Evolutionary conservation across 2,329 filamentous ascomycete genomes (phyloP).

Genomic region (Chaetomiaceae sp.): DNA sequence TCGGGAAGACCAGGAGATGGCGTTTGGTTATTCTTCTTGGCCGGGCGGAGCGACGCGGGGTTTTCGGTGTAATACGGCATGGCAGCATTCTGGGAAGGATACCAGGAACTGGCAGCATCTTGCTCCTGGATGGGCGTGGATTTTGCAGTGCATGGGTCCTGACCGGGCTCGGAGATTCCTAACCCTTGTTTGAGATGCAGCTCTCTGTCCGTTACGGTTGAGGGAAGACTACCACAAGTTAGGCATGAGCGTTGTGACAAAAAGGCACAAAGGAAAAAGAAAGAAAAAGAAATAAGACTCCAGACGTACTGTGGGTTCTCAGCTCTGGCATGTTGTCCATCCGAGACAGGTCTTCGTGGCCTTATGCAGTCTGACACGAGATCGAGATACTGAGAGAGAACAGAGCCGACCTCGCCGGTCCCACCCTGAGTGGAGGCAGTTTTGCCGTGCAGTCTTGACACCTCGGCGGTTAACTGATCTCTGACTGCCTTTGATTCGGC

Average conservation of each 20-base stretch:
- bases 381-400: constrained; percentile 16
- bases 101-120: too few species aligned
- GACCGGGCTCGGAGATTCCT: too few species aligned
- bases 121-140: too few species aligned
- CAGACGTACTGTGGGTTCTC: too few species aligned
- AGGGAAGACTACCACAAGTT: too few species aligned
- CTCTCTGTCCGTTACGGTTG: too few species aligned
- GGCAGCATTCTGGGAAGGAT: too few species aligned
- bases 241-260: too few species aligned
- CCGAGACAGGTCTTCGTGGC: neutral
- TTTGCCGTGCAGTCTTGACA: constrained; percentile 7
- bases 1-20: neutral
- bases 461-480: constrained; percentile 8
- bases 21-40: neutral
- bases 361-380: constrained; percentile 13
- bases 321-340: neutral
- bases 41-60: neutral
- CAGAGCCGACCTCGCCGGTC: neutral
- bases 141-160: too few species aligned
- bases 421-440: neutral
- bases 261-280: too few species aligned
- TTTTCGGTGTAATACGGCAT: neutral
- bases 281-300: too few species aligned
- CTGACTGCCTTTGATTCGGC: neutral
- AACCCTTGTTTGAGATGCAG: too few species aligned